Evolutionary conservation across 1,284 basidiomycete genomes (phyloP).

Genomic region (Pseudozyma flocculosa): DNA sequence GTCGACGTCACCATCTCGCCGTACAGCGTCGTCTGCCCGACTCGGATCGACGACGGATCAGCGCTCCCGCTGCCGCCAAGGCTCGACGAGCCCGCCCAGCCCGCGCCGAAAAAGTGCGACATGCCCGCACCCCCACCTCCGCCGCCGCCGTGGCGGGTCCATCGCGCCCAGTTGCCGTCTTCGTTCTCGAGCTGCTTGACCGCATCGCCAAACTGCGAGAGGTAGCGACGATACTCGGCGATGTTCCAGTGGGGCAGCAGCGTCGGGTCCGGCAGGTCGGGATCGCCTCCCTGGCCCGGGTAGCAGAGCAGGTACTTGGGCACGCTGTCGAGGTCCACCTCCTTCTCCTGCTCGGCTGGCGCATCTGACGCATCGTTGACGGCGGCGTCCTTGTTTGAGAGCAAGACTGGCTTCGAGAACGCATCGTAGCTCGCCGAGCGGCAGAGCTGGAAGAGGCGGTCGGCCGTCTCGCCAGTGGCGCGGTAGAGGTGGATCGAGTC

Average conservation of each 20-base stretch:
- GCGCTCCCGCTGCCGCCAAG: not conserved
- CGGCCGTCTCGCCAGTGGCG: conserved; percentile 6
- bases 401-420: conserved; percentile 20
- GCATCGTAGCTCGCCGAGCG: conserved; percentile 24
- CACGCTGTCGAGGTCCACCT: conserved; percentile 44
- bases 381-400: not conserved
- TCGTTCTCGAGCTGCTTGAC: not conserved
- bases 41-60: conserved; percentile 1
- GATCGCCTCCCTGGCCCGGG: not conserved
- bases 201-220: conserved; percentile 13
- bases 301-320: conserved; percentile 46
- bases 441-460: conserved; percentile 13
- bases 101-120: not conserved
- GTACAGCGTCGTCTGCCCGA: conserved; percentile 78
- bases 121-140: not conserved
- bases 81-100: not conserved
- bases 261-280: conserved; percentile 4
- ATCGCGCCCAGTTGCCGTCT: not conserved
- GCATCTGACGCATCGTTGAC: too few species aligned
- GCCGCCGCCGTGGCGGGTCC: not conserved
- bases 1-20: conserved; percentile 89
- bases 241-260: conserved; percentile 33
- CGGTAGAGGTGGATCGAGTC: conserved; percentile 69
- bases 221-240: conserved; percentile 18
- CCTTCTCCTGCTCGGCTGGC: conserved; percentile 8